Evolutionary conservation across 148 eudicot genomes (phyloP), one percentile per base, ranked within the genome.

Genomic region (Simmondsia chinensis): DNA sequence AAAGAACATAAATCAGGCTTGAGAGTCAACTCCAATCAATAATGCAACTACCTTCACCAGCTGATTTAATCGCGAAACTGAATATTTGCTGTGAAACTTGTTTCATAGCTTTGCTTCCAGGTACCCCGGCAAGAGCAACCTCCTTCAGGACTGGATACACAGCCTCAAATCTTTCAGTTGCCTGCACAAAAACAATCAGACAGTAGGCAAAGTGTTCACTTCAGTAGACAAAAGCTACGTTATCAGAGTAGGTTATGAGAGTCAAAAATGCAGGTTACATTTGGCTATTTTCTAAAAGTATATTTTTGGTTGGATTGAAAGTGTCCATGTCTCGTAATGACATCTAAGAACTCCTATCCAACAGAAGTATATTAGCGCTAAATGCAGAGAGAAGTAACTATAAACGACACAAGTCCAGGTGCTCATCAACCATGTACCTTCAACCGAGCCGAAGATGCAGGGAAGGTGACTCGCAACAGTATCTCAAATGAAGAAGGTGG

Each of bases 21-120:
- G n/a, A n/a, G n/a, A n/a, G n/a, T n/a, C n/a, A n/a, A n/a, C n/a
- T n/a, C n/a, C n/a, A 37, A 11, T 14, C 9, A 35, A 3, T 39
- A 27, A 27, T 13, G 29, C 6, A 51, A 24, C 46, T 69, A 85
- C 95, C 80, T 69, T 77, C 95, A 50, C 80, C 89, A 29, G 78
- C 82, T 47, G 82, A 82, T 62, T 66, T 54, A 47, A 77, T 51
- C 6, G 77, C 58, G 70, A 66, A 48, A 28, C 76, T 71, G 45
- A 72, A 46, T 31, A 72, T 75, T 58, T 80, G 89, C 51, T 67
- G 78, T 9, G 78, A 46, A 44, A 80, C 73, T 59, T 80, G 95
- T 52, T 81, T 85, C 89, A 80, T 74, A 35, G 86, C 86, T 54
- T 77, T 85, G 73, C 89, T 85, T 70, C 86, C 85, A 34, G 89